Evolutionary conservation across 2,329 filamentous ascomycete genomes (phyloP).

Genomic region (Lachnellula cervina): DNA sequence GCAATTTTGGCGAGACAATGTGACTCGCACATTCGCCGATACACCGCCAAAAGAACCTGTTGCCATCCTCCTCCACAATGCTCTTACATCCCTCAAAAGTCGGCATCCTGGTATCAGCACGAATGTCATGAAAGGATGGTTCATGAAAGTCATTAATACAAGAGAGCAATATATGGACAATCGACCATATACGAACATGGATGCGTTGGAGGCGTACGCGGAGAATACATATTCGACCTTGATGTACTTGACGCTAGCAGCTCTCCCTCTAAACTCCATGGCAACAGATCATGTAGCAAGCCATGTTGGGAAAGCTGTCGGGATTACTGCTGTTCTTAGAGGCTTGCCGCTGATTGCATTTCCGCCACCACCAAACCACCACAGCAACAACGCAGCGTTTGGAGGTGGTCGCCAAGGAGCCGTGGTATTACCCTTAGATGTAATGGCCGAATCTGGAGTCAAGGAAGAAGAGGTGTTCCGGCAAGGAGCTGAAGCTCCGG

Average conservation of each 20-base stretch:
- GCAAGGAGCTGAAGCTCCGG: conserved; percentile 69
- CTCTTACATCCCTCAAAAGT: conserved; percentile 57
- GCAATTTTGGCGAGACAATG: conserved; percentile 89
- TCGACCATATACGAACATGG: conserved; percentile 69
- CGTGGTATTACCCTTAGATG: conserved; percentile 78
- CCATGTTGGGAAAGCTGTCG: conserved; percentile 90
- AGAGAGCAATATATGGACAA: conserved; percentile 81
- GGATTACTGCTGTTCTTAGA: conserved; percentile 80
- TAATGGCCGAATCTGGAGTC: conserved; percentile 78
- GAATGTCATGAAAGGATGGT: conserved; percentile 60
- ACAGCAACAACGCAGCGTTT: conserved; percentile 43
- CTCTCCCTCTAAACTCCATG: conserved; percentile 73
- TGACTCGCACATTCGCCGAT: conserved; percentile 72
- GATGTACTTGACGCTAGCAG: conserved; percentile 79
- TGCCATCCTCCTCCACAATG: conserved; percentile 73
- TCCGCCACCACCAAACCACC: conserved; percentile 55
- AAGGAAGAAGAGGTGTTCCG: conserved; percentile 88
- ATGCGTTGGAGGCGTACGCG: conserved; percentile 77
- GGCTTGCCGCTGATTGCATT: conserved; percentile 87
- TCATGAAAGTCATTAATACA: conserved; percentile 71
- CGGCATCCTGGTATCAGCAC: conserved; percentile 36
- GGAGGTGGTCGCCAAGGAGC: conserved; percentile 50
- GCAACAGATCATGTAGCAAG: conserved; percentile 89
- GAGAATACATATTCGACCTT: conserved; percentile 94
- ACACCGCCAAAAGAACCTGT: conserved; percentile 86